phyloP scores from a whole-genome alignment of 306 rosid genomes.

The Begonia loranthoides region DNA sequence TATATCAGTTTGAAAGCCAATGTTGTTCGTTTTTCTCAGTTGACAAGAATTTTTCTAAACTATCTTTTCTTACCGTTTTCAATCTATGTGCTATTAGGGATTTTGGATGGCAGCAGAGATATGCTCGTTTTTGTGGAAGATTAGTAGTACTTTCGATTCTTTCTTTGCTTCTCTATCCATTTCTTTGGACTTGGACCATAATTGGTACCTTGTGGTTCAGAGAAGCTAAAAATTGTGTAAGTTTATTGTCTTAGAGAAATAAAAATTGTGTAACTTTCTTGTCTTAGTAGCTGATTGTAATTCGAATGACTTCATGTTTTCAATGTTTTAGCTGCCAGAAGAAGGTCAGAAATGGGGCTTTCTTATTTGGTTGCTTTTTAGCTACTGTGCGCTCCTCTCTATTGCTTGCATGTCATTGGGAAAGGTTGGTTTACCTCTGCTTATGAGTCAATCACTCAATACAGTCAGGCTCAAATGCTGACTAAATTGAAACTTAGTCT shows the following conservation, averaged over 20 bases:
- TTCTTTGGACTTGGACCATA: slow-evolving; percentile 95
- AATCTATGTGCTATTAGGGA: slow-evolving; percentile 45
- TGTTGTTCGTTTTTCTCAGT: neutral
- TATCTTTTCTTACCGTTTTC: neutral
- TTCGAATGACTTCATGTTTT: neutral
- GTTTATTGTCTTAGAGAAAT: slow-evolving; percentile 15
- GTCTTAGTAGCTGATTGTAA: neutral
- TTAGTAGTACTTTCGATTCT: slow-evolving; percentile 76
- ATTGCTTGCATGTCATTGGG: slow-evolving; percentile 83
- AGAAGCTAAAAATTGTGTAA: slow-evolving; percentile 64
- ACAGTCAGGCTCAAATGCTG: too few relatives aligned
- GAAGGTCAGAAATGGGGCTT: slow-evolving; percentile 97
- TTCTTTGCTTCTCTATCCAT: slow-evolving; percentile 73
- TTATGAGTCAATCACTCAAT: neutral
- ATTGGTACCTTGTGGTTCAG: slow-evolving; percentile 86
- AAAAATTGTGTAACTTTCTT: neutral
- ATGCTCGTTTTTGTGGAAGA: slow-evolving; percentile 97
- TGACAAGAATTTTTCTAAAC: neutral
- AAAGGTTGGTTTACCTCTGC: slow-evolving; percentile 45
- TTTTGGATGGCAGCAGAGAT: slow-evolving; percentile 94
- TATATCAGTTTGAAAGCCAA: neutral
- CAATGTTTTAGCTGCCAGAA: slow-evolving; percentile 60
- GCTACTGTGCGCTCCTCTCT: slow-evolving; percentile 83
- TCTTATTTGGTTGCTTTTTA: slow-evolving; percentile 93
- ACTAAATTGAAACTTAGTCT: too few relatives aligned